These are phyloP conservation scores for Amanita molliuscula DNA, from an alignment of 768 basidiomycete genomes.

Conservation along the genomic window DNA sequence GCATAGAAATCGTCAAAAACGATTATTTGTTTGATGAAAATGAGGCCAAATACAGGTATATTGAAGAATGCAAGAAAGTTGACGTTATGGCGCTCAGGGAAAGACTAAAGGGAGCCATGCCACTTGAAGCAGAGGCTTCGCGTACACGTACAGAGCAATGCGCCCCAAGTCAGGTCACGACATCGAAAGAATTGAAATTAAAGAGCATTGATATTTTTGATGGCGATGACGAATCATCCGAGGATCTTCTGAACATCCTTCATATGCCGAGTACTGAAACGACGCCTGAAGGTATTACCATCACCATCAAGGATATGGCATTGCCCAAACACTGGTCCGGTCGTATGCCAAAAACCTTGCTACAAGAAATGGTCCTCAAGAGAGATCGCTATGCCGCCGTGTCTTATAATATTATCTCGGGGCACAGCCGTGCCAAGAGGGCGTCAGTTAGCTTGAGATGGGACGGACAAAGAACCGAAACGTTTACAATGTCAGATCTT, in stretches of 20 bases:
- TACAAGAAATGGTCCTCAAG: slow-evolving; percentile 60
- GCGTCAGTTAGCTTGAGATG: slow-evolving; percentile 66
- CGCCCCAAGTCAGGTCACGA: not conserved
- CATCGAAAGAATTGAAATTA: slow-evolving; percentile 5
- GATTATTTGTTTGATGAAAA: slow-evolving; percentile 65
- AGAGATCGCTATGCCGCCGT: slow-evolving; percentile 67
- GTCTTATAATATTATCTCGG: slow-evolving; percentile 55
- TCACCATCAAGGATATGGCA: slow-evolving; percentile 59
- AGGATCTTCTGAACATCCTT: slow-evolving; percentile 65
- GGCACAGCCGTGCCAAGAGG: slow-evolving; percentile 64
- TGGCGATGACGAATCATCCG: slow-evolving; percentile 37
- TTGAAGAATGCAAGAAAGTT: slow-evolving; percentile 38
- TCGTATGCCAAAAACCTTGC: slow-evolving; percentile 64
- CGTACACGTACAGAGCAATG: not conserved
- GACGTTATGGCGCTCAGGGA: slow-evolving; percentile 35
- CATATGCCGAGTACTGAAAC: slow-evolving; percentile 45
- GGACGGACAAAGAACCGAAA: slow-evolving; percentile 45
- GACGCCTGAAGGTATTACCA: slow-evolving; percentile 41
- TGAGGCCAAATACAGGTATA: slow-evolving; percentile 53
- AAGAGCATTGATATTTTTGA: slow-evolving; percentile 13
- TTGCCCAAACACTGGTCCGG: slow-evolving; percentile 80
- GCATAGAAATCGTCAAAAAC: slow-evolving; percentile 34
- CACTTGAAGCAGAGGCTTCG: not conserved
- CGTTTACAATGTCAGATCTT: slow-evolving; percentile 78
- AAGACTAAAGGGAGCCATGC: slow-evolving; percentile 14